phyloP scores from a whole-genome alignment of 805 yeast species.

The Metschnikowia bowlesiae region DNA sequence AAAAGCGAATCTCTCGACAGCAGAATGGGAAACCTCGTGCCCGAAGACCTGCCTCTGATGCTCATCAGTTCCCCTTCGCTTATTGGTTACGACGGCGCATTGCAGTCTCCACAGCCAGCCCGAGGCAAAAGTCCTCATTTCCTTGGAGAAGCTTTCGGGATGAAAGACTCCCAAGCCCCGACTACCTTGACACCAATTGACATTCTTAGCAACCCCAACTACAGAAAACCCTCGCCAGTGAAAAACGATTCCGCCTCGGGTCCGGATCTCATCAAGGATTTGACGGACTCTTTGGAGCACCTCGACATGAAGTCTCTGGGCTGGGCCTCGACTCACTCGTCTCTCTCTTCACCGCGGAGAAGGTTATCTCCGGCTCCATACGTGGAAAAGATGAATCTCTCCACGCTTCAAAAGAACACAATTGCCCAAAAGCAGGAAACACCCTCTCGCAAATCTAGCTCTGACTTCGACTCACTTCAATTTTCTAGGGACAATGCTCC shows the following conservation, averaged over 20 bases:
- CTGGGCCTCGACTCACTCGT: conserved; percentile 19
- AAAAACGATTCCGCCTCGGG: background rate
- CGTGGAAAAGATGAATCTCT: conserved; percentile 47
- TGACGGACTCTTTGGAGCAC: conserved; percentile 25
- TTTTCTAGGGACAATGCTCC: conserved; percentile 6
- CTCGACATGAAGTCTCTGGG: conserved; percentile 25
- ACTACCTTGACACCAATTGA: conserved; percentile 1
- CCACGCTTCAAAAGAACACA: conserved; percentile 57
- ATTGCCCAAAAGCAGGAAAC: conserved; percentile 14
- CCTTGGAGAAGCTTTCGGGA: background rate
- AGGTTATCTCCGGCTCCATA: conserved; percentile 52
- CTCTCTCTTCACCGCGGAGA: conserved; percentile 50
- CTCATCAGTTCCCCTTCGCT: background rate
- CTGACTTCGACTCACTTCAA: conserved; percentile 11
- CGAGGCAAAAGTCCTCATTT: background rate
- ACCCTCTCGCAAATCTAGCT: conserved; percentile 14
- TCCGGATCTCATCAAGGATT: conserved; percentile 16
- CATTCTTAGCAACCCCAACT: background rate
- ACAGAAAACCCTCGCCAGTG: conserved; percentile 11
- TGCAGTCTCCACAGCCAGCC: conserved; percentile 1
- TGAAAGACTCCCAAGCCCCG: background rate
- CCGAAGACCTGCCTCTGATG: conserved; percentile 1
- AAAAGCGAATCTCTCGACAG: background rate
- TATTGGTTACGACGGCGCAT: background rate
- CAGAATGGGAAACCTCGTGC: background rate